Evolutionary conservation across 163 green algal species (phyloP), one percentile per base, ranked within the genome.

Genomic region (Trebouxia gelatinosa): DNA sequence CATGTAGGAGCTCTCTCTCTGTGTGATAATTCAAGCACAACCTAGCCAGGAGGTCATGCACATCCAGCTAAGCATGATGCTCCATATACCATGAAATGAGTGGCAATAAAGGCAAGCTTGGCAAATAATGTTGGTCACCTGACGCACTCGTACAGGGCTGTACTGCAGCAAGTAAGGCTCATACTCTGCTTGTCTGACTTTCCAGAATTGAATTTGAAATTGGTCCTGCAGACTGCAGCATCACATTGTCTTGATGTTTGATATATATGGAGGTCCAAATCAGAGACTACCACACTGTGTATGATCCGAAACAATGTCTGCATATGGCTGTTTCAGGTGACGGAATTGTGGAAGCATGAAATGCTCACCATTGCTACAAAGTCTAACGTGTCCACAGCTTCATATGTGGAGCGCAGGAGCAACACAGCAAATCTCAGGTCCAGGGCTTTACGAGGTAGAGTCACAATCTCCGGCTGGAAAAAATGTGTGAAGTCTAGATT

Each of bases 371-470:
- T 96, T 23, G 90, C 70, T 5, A 96, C 87, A 79, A 95, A 96
- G 77, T 96, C 86, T 21, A 96, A 77, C 0, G 80, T 85, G 46
- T 97, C 91, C 0, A 88, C 88, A 0, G 89, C 88, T 32, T 97
- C 90, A 74, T 97, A 97, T 5, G 74, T 82, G 4, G 79, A 88
- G 1, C 89, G 75, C 86, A 97, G 88, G n/a, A 97, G 85, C 78
- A 97, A 83, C 48, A 97, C 92, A 4, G 93, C 93, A 82, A 97
- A 95, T 6, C 78, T 71, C 48, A 87, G 85, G 50, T 91, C 81
- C 23, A 97, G 78, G 2, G 51, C 34, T n/a, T 88, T 89, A 17
- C 90, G 76, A 0, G 86, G 87, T 35, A 89, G 87, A 2, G 74
- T 50, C 6, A 91, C 83, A 9, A 84, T 84, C 31, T 84, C 79